Evolutionary conservation across 176 grass and related monocot genomes (phyloP), one percentile per base, ranked within the genome.

Genomic region (Microstegium vimineum): DNA sequence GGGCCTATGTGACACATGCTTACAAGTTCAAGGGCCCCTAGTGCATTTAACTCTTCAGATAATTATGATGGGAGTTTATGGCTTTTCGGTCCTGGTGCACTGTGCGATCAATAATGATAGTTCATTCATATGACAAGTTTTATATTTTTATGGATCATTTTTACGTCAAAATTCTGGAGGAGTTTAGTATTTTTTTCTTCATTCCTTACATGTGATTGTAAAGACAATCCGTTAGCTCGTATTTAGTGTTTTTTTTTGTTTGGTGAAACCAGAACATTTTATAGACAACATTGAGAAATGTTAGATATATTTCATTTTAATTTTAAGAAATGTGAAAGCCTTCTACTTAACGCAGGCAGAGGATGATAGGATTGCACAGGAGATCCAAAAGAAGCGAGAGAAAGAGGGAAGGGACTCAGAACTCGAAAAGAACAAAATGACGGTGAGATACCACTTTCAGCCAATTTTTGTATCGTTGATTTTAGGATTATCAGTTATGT

Each of bases 331-430:
- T 74, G 8, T 35, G 5, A 23, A 27, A 54, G 1, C 14, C 83
- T 87, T 85, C n/a, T 35, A 65, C 56, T 38, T 25, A 84, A 51
- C 75, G 34, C 75, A 99, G 96, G 87, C 51, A 3, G 93, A 99
- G 87, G 90, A 87, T 85, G 93, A 88, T 80, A 96, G 80, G 74
- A 94, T 99, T 81, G 83, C 91, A 43, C 89, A 87, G 65, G 93
- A 99, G 74, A 99, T 99, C 69, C 97, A 94, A 84, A 94, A 86
- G 80, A 99, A 92, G 66, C 81, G 78, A 36, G 97, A 99, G 73
- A 98, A 95, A 81, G 93, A 99, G 47, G 91, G 77, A 62, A 90
- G 78, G 41, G 91, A 99, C 23, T 56, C 15, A 16, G 87, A 99
- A 77, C 66, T 88, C 46, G 87, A 92, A 67, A 91, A 89, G 22